These are phyloP conservation scores for Thozetella sp. DNA, from an alignment of 495 filamentous ascomycete species.

Conservation along the genomic window DNA sequence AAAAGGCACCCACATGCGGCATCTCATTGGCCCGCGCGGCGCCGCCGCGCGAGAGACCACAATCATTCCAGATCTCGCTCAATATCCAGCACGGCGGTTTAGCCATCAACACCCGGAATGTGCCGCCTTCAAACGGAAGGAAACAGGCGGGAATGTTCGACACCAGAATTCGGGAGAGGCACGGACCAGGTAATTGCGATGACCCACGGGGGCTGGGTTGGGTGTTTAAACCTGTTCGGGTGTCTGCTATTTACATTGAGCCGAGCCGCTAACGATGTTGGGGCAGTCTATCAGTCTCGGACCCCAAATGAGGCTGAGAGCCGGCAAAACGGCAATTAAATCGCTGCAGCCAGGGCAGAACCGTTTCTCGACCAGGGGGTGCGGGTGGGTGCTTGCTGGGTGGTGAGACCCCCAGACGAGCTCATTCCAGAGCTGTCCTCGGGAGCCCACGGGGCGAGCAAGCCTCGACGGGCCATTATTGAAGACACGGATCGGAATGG, in stretches of 20 bases:
- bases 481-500: background rate
- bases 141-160: constrained; percentile 2
- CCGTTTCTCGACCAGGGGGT: background rate
- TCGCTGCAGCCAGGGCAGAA: background rate
- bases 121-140: constrained; percentile 1
- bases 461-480: background rate
- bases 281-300: background rate
- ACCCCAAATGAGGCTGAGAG: constrained; percentile 3
- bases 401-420: background rate
- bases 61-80: background rate
- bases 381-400: too few species aligned
- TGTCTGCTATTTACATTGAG: background rate
- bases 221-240: background rate
- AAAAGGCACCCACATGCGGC: background rate
- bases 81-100: constrained; percentile 2
- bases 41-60: background rate
- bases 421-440: background rate
- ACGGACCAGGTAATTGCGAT: background rate
- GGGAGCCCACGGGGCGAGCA: background rate
- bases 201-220: background rate
- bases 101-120: constrained; percentile 3
- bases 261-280: background rate
- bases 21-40: background rate
- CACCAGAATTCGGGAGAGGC: background rate
- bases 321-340: constrained; percentile 1